Percentiles rank a stretch among this genome's conserved stretches.
Evolutionary conservation across 441 rosid species (phyloP).

Genomic region (Croton laevigatus): DNA sequence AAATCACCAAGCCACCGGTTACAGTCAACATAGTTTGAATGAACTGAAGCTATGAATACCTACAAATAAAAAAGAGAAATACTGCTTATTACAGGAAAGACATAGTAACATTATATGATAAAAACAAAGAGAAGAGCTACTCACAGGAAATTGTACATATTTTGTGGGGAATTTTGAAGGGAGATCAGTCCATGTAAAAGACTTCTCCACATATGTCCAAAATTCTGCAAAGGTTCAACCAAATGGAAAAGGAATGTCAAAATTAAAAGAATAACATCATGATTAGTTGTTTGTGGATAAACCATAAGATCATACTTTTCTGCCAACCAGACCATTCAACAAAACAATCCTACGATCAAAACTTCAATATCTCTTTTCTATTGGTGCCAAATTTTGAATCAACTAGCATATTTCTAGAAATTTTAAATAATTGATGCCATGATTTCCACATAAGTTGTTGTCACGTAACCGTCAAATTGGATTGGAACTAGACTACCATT

Average conservation of each 20-base stretch:
- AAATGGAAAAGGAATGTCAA: background rate
- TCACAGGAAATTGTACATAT: constrained; percentile 93
- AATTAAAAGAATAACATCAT: background rate
- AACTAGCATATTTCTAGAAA: background rate
- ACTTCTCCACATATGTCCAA: constrained; percentile 94
- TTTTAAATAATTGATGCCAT: background rate
- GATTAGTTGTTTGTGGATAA: background rate
- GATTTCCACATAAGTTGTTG: background rate
- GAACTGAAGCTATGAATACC: constrained; percentile 89
- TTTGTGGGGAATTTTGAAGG: constrained; percentile 95
- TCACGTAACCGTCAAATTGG: background rate
- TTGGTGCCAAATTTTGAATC: background rate
- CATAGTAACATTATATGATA: background rate
- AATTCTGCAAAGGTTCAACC: constrained; percentile 53
- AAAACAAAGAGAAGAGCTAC: constrained; percentile 28
- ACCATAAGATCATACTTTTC: background rate
- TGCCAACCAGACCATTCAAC: background rate
- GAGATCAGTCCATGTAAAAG: constrained; percentile 92
- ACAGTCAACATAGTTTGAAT: constrained; percentile 90
- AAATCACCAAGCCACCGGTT: constrained; percentile 97
- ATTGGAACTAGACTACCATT: background rate
- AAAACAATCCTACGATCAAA: background rate
- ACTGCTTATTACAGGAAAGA: constrained; percentile 4
- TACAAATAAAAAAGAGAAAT: background rate
- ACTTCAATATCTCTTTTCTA: background rate